Percentiles rank a stretch among this genome's conserved stretches.
These are phyloP conservation scores for Scheffersomyces stambukii DNA, from an alignment of 1,139 yeast genomes.

Conservation along the genomic window DNA sequence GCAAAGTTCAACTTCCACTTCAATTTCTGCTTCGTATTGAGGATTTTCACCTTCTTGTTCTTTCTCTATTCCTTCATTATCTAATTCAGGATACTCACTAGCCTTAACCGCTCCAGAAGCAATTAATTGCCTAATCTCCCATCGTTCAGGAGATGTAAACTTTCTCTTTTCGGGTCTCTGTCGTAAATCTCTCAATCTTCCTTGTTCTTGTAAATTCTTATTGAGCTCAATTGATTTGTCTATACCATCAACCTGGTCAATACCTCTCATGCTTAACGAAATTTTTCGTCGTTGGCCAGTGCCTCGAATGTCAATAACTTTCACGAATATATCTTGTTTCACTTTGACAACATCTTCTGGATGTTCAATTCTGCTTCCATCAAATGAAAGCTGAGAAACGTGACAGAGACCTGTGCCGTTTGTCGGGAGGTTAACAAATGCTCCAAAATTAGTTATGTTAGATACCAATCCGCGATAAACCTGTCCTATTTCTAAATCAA, in stretches of 20 bases:
- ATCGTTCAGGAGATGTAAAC: conserved; percentile 79
- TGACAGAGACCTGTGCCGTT: conserved; percentile 64
- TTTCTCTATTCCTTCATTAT: conserved; percentile 40
- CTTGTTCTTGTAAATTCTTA: conserved; percentile 22
- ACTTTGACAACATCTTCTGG: conserved; percentile 56
- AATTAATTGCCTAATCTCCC: conserved; percentile 83
- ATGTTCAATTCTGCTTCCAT: conserved; percentile 45
- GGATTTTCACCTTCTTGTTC: conserved; percentile 4
- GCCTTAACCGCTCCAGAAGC: conserved; percentile 74
- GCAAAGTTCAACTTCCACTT: conserved; percentile 69
- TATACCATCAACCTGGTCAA: conserved; percentile 68
- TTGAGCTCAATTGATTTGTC: conserved; percentile 28
- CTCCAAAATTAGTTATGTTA: conserved; percentile 68
- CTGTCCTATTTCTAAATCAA: conserved; percentile 31
- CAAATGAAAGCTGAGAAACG: conserved; percentile 59
- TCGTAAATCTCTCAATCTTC: conserved; percentile 10
- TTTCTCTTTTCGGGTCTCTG: conserved; percentile 30
- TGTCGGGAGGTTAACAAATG: conserved; percentile 48
- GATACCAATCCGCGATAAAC: conserved; percentile 60
- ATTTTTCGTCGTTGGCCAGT: conserved; percentile 47
- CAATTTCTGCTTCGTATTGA: conserved; percentile 44
- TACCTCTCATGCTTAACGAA: conserved; percentile 66
- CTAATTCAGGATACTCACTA: conserved; percentile 66
- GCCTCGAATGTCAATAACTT: conserved; percentile 50
- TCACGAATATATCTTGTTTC: conserved; percentile 65